phyloP scores from a whole-genome alignment of 2,329 filamentous ascomycete species.

The Aureobasidium vineae region DNA sequence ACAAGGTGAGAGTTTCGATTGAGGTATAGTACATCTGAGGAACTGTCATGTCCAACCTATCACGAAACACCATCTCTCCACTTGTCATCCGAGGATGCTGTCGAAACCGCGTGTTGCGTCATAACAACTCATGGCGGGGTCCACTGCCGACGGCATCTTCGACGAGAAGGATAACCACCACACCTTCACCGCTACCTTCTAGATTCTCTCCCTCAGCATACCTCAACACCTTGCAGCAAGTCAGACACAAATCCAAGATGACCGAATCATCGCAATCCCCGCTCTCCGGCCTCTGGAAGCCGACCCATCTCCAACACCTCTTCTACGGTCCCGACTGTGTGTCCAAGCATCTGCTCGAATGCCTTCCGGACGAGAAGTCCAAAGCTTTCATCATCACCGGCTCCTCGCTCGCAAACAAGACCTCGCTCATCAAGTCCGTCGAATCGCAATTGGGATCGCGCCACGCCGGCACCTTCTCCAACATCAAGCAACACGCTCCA shows the following conservation, averaged over 20 bases:
- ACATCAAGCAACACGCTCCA: conserved; percentile 57
- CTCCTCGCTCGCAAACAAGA: conserved; percentile 54
- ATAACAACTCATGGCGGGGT: conserved; percentile 2
- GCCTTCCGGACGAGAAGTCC: conserved; percentile 46
- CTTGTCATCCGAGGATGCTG: not conserved
- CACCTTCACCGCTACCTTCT: not conserved
- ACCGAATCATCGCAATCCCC: conserved; percentile 47
- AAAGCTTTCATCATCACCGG: conserved; percentile 60
- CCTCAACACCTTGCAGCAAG: conserved; percentile 14
- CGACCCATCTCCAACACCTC: conserved; percentile 50
- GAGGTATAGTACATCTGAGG: not conserved
- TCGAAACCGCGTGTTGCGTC: conserved; percentile 6
- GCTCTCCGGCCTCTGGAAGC: conserved; percentile 52
- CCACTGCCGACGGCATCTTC: not conserved
- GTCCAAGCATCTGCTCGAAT: conserved; percentile 47
- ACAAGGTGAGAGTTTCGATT: not conserved
- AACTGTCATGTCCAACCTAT: not conserved
- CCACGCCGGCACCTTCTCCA: conserved; percentile 56
- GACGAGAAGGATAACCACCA: not conserved
- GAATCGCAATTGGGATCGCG: conserved; percentile 48
- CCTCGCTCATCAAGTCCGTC: conserved; percentile 52
- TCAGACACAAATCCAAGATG: conserved; percentile 41
- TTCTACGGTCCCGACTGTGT: conserved; percentile 53
- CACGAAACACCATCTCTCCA: not conserved
- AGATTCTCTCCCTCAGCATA: not conserved